phyloP scores from a whole-genome alignment of 2,329 filamentous ascomycete genomes.

The Venturia aucupariae region DNA sequence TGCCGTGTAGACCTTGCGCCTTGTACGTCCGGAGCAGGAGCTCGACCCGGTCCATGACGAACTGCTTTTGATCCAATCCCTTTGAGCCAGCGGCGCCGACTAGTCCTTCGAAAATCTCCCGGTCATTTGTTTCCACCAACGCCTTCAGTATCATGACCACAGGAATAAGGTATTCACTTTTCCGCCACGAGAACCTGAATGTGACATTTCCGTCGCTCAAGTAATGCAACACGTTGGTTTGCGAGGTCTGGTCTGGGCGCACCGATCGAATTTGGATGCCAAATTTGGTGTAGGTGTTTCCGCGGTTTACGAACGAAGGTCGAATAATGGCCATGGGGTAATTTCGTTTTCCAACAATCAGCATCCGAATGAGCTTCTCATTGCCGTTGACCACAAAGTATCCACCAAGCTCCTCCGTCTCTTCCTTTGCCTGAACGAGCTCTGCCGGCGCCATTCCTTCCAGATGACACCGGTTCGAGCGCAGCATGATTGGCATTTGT shows the following conservation, averaged over 20 bases:
- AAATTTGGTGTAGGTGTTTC: conserved; percentile 75
- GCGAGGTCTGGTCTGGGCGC: conserved; percentile 92
- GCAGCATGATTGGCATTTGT: conserved; percentile 82
- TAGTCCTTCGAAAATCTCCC: conserved; percentile 90
- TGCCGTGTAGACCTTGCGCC: conserved; percentile 73
- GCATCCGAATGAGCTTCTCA: conserved; percentile 89
- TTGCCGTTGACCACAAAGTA: conserved; percentile 98
- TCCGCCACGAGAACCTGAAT: conserved; percentile 95
- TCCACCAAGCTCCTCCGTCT: conserved; percentile 89
- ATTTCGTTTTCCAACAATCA: conserved; percentile 84
- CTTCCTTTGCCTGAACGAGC: conserved; percentile 81
- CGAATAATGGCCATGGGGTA: conserved; percentile 92
- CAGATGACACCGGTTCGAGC: conserved; percentile 87
- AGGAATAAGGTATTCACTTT: conserved; percentile 92
- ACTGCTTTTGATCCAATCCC: conserved; percentile 71
- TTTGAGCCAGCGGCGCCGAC: conserved; percentile 70
- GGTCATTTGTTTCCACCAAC: conserved; percentile 88
- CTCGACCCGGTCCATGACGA: conserved; percentile 90
- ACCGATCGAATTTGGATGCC: conserved; percentile 89
- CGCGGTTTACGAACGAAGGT: conserved; percentile 80
- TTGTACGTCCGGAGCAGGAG: conserved; percentile 89
- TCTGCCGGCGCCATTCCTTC: conserved; percentile 74
- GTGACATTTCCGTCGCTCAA: conserved; percentile 92
- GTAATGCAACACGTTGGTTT: conserved; percentile 96
- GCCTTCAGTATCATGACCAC: conserved; percentile 97